Base-by-base conservation (phyloP, 2,329 filamentous ascomycete species). In the Fusarium proliferatum region DNA sequence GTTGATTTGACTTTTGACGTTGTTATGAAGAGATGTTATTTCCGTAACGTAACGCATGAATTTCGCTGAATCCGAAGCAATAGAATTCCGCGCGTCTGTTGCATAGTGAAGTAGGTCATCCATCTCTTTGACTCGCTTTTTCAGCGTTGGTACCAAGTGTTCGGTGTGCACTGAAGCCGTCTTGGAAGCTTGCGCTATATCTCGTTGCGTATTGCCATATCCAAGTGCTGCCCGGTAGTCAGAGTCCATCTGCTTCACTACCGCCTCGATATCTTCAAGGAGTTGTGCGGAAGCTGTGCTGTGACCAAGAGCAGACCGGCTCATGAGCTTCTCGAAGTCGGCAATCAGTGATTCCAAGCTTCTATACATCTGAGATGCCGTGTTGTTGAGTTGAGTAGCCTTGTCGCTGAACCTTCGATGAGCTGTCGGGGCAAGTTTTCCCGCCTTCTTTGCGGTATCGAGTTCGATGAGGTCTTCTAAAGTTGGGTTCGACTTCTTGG, bases 11-110 rank as follows among this genome's bases (percentile, higher is more conserved):
- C 86, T 85, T 78, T 94, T 94, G 41, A 96, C 87, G 68, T 88
- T 89, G 41, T 91, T 89, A 70, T 97, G 91, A 38, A 92, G 86
- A 9, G 91, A 91, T 62, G 97, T 96, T 72, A 98, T 91, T 6
- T 89, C 87, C 10, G 95, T 93, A 68, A 98, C 94, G 10, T 87
- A 90, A 71, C 93, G 93, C 93, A 98, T 96, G 76, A 94, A 92
- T 42, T 87, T 88, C 30, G 93, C 85, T 26, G 91, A 91, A 56
- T 91, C 89, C 36, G 86, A 85, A 26, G 92, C 91, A 51, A 93
- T 88, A 16, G 85, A 83, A 77, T 95, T 95, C 71, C 93, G 91
- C 64, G 90, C 87, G 69, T 92, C 87, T 2, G 89, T 89, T 16
- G 88, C 88, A 75, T 88, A 88, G 38, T 84, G 86, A 51, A 89